Conservation (phyloP, 2,329 filamentous ascomycete species). For the Ceratocystiopsis minuta region DNA sequence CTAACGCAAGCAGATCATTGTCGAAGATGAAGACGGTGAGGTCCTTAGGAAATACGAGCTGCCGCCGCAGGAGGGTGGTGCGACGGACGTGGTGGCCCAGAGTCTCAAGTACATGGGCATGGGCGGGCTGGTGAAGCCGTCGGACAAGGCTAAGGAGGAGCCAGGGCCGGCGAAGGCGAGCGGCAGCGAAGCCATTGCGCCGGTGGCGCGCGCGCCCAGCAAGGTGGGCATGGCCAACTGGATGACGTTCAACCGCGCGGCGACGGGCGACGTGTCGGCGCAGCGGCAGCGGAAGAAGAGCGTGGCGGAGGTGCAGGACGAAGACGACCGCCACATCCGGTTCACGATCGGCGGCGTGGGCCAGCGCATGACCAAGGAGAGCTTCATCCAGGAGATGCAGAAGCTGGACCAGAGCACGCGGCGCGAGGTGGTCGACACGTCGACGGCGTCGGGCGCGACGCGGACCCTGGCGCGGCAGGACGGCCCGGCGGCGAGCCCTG, state of each 20-base stretch:
- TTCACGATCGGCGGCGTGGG: slow-evolving; percentile 63
- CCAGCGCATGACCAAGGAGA: slow-evolving; percentile 58
- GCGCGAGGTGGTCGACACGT: slow-evolving; percentile 33
- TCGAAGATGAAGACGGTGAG: slow-evolving; percentile 70
- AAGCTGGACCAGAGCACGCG: slow-evolving; percentile 50
- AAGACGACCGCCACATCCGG: slow-evolving; percentile 53
- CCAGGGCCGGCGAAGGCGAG: slow-evolving; percentile 2
- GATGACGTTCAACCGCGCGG: slow-evolving; percentile 24
- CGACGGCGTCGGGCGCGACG: slow-evolving; percentile 26
- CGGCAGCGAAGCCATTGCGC: slow-evolving; percentile 7
- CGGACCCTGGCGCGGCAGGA: slow-evolving; percentile 20
- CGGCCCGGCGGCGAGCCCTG: too few relatives aligned
- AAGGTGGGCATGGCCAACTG: slow-evolving; percentile 29
- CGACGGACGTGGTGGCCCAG: slow-evolving; percentile 20
- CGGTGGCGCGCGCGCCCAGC: slow-evolving; percentile 16
- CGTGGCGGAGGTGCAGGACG: slow-evolving; percentile 24
- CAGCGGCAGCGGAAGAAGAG: slow-evolving; percentile 22
- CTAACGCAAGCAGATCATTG: slow-evolving; percentile 39
- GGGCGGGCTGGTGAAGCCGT: slow-evolving; percentile 23
- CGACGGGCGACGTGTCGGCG: slow-evolving; percentile 13
- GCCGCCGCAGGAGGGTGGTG: slow-evolving; percentile 30
- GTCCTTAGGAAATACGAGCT: slow-evolving; percentile 73
- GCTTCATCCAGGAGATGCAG: slow-evolving; percentile 59
- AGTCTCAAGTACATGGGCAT: slow-evolving; percentile 38
- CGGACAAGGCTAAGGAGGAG: slow-evolving; percentile 15